Percentiles rank a stretch among this genome's conserved stretches.
Evolutionary conservation across 2,329 filamentous ascomycete genomes (phyloP).

Genomic region (Simplicillium sp.): DNA sequence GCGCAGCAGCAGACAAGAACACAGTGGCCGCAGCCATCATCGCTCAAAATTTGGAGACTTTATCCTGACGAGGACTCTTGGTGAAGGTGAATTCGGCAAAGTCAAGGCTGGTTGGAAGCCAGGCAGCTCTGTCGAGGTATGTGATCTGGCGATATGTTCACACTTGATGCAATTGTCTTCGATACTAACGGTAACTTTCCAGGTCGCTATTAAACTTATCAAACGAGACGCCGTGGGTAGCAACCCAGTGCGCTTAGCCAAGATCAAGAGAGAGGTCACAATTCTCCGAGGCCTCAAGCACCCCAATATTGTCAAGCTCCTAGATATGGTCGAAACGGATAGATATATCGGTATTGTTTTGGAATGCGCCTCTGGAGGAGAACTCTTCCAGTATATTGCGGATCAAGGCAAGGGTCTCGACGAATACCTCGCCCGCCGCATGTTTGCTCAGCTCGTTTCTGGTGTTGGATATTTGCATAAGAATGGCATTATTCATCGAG

Average conservation of each 20-base stretch:
- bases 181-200: constrained; percentile 11
- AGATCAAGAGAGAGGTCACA: constrained; percentile 94
- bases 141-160: too few relatives aligned
- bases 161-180: too few relatives aligned
- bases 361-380: constrained; percentile 94
- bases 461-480: constrained; percentile 97
- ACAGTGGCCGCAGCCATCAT: constrained; percentile 44
- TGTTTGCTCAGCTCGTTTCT: constrained; percentile 93
- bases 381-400: constrained; percentile 96
- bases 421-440: constrained; percentile 76
- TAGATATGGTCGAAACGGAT: constrained; percentile 98
- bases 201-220: constrained; percentile 97
- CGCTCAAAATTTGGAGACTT: constrained; percentile 87
- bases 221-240: constrained; percentile 81
- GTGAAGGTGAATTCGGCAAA: constrained; percentile 97
- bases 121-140: constrained; percentile 76
- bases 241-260: constrained; percentile 82
- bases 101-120: constrained; percentile 98
- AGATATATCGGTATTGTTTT: constrained; percentile 96
- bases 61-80: constrained; percentile 88
- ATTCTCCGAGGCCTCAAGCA: constrained; percentile 84
- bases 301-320: constrained; percentile 91
- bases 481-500: constrained; percentile 95
- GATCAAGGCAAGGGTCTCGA: constrained; percentile 87
- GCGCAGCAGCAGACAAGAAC: constrained; percentile 50